These are phyloP conservation scores for Penicillium sclerotiorum DNA, from an alignment of 2,329 filamentous ascomycete species.

Conservation along the genomic window DNA sequence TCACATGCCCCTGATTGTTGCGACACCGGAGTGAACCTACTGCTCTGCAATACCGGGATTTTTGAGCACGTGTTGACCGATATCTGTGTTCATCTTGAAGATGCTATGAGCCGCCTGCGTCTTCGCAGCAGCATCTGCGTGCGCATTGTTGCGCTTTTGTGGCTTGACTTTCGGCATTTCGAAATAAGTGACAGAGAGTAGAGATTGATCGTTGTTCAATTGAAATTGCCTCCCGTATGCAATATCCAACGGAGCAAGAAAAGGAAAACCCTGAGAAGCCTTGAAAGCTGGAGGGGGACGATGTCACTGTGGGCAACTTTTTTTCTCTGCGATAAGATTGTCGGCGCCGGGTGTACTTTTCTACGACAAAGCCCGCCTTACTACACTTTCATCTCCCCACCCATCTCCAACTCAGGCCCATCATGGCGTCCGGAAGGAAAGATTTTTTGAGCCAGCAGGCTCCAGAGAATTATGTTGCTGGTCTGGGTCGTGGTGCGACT, in stretches of 20 bases:
- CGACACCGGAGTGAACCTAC: constrained; percentile 39
- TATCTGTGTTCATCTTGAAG: constrained; percentile 95
- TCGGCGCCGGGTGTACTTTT: constrained; percentile 24
- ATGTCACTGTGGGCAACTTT: constrained; percentile 25
- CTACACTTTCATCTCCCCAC: constrained; percentile 7
- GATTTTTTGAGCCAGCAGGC: constrained; percentile 88
- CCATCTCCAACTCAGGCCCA: constrained; percentile 22
- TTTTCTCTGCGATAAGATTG: constrained; percentile 33
- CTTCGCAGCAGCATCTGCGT: constrained; percentile 49
- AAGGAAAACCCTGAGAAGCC: not conserved
- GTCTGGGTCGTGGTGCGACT: constrained; percentile 94
- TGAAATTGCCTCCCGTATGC: not conserved
- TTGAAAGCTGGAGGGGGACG: constrained; percentile 1
- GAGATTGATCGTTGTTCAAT: no score
- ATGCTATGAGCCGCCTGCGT: constrained; percentile 70
- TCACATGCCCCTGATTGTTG: not conserved
- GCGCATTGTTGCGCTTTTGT: constrained; percentile 56
- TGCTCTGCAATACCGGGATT: constrained; percentile 78
- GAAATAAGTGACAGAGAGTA: no score
- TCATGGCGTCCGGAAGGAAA: constrained; percentile 65
- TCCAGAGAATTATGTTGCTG: constrained; percentile 88
- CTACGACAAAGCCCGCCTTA: constrained; percentile 13
- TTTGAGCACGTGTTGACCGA: constrained; percentile 90
- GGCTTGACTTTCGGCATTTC: constrained; percentile 58
- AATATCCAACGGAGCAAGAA: not conserved